These are phyloP conservation scores for Ceriops tagal DNA, from an alignment of 345 rosid species.

Conservation along the genomic window DNA sequence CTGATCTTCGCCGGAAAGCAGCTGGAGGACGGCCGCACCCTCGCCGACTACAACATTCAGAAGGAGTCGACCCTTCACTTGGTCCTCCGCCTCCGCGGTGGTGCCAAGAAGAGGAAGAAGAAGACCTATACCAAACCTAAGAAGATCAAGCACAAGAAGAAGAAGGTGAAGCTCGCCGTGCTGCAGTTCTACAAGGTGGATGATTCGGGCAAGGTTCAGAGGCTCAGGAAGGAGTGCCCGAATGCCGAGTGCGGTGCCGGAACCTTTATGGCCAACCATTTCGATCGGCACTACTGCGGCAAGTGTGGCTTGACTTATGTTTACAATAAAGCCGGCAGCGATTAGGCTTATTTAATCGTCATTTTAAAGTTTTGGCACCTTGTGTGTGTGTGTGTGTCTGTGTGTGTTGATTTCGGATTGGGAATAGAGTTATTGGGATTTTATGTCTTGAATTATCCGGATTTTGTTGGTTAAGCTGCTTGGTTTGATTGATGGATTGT, in stretches of 20 bases:
- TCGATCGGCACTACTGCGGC: conserved; percentile 34
- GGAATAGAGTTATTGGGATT: neutral
- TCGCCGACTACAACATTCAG: conserved; percentile 36
- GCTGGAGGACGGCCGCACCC: conserved; percentile 34
- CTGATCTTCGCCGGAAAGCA: conserved; percentile 35
- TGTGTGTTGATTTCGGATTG: neutral
- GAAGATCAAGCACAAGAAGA: conserved; percentile 34
- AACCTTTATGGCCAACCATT: conserved; percentile 32
- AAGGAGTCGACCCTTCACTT: conserved; percentile 33
- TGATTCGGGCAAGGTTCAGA: conserved; percentile 27
- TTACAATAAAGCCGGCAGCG: conserved; percentile 27
- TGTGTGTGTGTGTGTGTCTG: neutral
- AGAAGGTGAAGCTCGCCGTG: conserved; percentile 35
- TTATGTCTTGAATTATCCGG: neutral
- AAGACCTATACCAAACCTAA: conserved; percentile 34
- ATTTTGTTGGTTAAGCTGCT: conserved; percentile 9
- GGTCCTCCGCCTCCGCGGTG: conserved; percentile 31
- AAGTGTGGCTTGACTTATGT: conserved; percentile 33
- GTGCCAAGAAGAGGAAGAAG: conserved; percentile 36
- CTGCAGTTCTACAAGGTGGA: conserved; percentile 34
- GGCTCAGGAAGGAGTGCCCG: conserved; percentile 33
- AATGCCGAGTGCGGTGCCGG: conserved; percentile 31
- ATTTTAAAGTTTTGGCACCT: neutral
- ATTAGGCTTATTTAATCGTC: neutral
- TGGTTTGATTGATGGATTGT: neutral